Evolutionary conservation across 2,329 filamentous ascomycete species (phyloP).

Genomic region (Aspergillus novoparasiticus): DNA sequence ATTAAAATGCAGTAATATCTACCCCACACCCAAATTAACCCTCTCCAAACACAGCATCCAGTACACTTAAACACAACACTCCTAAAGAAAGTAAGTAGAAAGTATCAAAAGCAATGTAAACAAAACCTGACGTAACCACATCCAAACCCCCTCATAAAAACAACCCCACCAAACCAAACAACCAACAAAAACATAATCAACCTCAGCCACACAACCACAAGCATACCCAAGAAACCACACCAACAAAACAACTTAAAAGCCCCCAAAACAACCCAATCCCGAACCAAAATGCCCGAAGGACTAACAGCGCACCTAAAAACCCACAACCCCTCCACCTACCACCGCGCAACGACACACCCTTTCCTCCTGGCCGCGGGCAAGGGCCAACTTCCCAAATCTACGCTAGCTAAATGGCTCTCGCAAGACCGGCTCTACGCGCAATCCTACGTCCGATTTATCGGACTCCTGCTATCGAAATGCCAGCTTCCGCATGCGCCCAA

Average conservation of each 20-base stretch:
- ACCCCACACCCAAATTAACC: no score
- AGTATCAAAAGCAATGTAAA: no score
- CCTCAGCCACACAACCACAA: neutral
- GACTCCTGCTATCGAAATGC: slow-evolving; percentile 64
- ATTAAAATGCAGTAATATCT: no score
- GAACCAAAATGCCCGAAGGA: slow-evolving; percentile 26
- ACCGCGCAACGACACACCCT: slow-evolving; percentile 63
- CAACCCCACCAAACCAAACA: neutral
- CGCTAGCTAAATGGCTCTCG: slow-evolving; percentile 67
- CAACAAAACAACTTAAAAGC: no score
- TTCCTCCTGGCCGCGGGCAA: slow-evolving; percentile 68
- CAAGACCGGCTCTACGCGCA: slow-evolving; percentile 74
- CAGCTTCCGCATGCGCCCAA: slow-evolving; percentile 49
- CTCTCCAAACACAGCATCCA: no score
- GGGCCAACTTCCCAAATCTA: slow-evolving; percentile 59
- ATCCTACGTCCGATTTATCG: slow-evolving; percentile 68
- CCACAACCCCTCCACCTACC: slow-evolving; percentile 54
- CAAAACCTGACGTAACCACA: no score
- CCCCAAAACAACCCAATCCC: no score
- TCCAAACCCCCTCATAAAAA: no score
- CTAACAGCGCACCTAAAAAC: slow-evolving; percentile 62
- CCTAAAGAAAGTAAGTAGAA: no score
- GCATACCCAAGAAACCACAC: neutral
- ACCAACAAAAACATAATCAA: neutral
- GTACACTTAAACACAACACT: no score